These are phyloP conservation scores for Fusarium pseudoanthophilum DNA, from an alignment of 2,329 filamentous ascomycete species.

Conservation along the genomic window DNA sequence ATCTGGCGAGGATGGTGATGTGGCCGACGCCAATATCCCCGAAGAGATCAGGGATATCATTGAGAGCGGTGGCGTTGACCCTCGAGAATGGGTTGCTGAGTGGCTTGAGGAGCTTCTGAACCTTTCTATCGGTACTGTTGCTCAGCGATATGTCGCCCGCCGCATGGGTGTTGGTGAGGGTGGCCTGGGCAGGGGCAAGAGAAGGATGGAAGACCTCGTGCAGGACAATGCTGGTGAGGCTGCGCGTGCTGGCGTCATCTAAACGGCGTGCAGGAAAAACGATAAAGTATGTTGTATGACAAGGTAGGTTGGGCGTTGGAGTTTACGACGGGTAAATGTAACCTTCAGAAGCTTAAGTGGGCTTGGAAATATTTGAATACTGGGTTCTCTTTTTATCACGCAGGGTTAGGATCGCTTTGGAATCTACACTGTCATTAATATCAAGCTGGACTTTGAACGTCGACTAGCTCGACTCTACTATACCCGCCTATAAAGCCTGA, in stretches of 20 bases:
- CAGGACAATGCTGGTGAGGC: conserved; percentile 68
- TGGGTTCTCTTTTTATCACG: conserved; percentile 12
- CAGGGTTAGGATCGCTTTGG: conserved; percentile 17
- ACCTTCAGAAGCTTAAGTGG: conserved; percentile 24
- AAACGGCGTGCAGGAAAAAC: conserved; percentile 16
- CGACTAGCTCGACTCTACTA: background rate
- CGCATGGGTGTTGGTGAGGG: conserved; percentile 96
- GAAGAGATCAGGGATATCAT: conserved; percentile 91
- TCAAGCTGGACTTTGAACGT: background rate
- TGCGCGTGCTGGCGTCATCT: conserved; percentile 67
- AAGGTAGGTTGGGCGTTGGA: conserved; percentile 42
- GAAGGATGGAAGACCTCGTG: conserved; percentile 65
- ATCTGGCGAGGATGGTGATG: conserved; percentile 60
- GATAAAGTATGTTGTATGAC: conserved; percentile 22
- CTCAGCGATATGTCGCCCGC: conserved; percentile 93
- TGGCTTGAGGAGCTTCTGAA: conserved; percentile 92
- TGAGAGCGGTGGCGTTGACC: conserved; percentile 79
- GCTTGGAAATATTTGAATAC: conserved; percentile 34
- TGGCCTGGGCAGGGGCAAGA: conserved; percentile 70
- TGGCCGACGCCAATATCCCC: conserved; percentile 62
- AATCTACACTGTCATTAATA: conserved; percentile 21
- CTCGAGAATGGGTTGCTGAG: conserved; percentile 95
- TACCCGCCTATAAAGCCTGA: background rate
- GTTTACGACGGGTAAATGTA: conserved; percentile 33
- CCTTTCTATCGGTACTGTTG: conserved; percentile 83